Evolutionary conservation across 768 basidiomycete genomes (phyloP).

Genomic region (Russula vinacea): DNA sequence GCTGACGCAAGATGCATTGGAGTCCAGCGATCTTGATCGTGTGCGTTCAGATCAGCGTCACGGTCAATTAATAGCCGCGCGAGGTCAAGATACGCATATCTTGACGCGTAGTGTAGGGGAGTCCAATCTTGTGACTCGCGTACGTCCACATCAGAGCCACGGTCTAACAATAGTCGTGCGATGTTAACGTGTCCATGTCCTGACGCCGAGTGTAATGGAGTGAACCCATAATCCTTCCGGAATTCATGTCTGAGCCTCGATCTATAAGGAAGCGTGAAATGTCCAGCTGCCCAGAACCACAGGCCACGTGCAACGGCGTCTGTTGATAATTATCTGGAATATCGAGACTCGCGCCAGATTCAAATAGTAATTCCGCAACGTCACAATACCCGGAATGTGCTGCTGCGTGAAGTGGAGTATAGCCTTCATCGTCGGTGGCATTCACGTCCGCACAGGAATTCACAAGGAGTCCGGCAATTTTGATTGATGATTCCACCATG

Average conservation of each 20-base stretch:
- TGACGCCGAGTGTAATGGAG: background rate
- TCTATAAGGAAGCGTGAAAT: conserved; percentile 5
- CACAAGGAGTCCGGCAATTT: background rate
- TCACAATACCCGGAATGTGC: background rate
- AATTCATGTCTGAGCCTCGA: background rate
- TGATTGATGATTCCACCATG: background rate
- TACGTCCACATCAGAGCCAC: no score
- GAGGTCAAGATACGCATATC: background rate
- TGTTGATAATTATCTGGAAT: background rate
- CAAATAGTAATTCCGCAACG: background rate
- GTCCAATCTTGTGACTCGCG: no score
- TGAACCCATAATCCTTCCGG: background rate
- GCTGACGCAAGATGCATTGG: background rate
- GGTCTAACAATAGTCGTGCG: no score
- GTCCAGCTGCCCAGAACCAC: background rate
- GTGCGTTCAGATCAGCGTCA: background rate
- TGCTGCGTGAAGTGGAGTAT: conserved; percentile 5
- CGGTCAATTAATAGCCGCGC: background rate
- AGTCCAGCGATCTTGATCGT: background rate
- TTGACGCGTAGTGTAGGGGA: no score
- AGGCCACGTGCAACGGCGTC: background rate
- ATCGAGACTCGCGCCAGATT: conserved; percentile 2
- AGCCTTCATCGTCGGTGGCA: background rate
- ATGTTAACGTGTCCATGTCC: no score
- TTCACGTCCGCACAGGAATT: background rate